Evolutionary conservation across 306 rosid species (phyloP).

Genomic region (Clitoria ternatea): DNA sequence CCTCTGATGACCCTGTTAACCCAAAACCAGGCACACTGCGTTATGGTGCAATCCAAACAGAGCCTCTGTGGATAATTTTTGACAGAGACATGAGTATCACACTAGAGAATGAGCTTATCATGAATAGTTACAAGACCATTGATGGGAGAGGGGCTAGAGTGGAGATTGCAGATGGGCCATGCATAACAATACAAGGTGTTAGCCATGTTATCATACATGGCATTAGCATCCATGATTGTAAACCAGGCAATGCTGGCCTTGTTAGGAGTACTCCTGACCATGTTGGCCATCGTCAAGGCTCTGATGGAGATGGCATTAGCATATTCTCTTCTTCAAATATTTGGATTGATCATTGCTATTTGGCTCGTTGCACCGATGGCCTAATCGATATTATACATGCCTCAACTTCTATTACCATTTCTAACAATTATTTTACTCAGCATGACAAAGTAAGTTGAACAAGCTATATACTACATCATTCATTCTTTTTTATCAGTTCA

Average conservation of each 20-base stretch:
- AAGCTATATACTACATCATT: not conserved
- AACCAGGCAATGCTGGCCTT: slow-evolving; percentile 49
- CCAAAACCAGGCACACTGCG: slow-evolving; percentile 78
- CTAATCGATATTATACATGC: slow-evolving; percentile 65
- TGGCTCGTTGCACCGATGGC: slow-evolving; percentile 55
- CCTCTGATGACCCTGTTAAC: slow-evolving; percentile 56
- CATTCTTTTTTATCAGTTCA: too few species aligned
- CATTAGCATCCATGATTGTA: slow-evolving; percentile 78
- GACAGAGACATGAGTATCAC: slow-evolving; percentile 50
- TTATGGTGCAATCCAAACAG: slow-evolving; percentile 65
- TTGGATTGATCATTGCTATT: slow-evolving; percentile 80
- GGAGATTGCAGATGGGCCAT: slow-evolving; percentile 72
- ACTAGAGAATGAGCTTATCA: slow-evolving; percentile 64
- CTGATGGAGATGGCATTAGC: slow-evolving; percentile 74
- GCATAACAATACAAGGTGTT: slow-evolving; percentile 73
- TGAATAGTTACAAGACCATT: slow-evolving; percentile 75
- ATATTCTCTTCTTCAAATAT: slow-evolving; percentile 54
- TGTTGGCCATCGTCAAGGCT: slow-evolving; percentile 57
- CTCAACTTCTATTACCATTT: slow-evolving; percentile 67
- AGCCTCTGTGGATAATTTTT: slow-evolving; percentile 74
- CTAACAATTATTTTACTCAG: slow-evolving; percentile 71
- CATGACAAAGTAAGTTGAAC: slow-evolving; percentile 61
- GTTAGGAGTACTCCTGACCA: slow-evolving; percentile 58
- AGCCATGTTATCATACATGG: slow-evolving; percentile 84
- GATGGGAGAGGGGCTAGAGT: slow-evolving; percentile 88